Conservation (phyloP, 129 eudicot genomes). For the Erigeron canadensis region DNA sequence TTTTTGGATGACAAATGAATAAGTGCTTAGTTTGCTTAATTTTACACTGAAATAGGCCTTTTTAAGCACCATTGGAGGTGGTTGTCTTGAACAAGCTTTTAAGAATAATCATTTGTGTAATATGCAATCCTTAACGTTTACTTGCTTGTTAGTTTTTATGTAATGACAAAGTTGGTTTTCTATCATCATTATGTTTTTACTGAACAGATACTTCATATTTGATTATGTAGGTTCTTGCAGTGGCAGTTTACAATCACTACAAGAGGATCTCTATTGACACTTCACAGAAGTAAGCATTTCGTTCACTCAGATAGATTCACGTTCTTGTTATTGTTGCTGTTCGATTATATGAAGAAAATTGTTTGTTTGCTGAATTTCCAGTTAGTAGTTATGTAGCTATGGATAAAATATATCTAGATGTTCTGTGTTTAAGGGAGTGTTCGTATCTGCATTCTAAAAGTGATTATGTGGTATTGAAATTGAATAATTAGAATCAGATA, state of each 20-base stretch:
- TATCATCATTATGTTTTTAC: background rate
- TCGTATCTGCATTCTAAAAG: background rate
- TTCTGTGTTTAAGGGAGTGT: too few species aligned
- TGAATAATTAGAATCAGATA: conserved; percentile 9
- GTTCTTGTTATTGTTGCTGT: conserved; percentile 12
- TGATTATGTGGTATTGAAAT: background rate
- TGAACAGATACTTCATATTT: background rate
- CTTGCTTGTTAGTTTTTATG: background rate
- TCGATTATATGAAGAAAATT: background rate
- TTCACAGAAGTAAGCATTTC: conserved; percentile 38
- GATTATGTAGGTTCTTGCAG: conserved; percentile 40
- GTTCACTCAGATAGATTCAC: background rate
- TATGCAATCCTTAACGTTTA: background rate
- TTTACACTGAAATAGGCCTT: too few species aligned
- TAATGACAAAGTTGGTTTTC: background rate
- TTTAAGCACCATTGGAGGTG: too few species aligned
- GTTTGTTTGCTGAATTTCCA: background rate
- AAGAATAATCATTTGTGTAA: too few species aligned
- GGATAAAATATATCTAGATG: too few species aligned
- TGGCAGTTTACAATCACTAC: conserved; percentile 59
- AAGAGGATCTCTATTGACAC: conserved; percentile 52
- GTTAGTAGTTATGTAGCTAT: too few species aligned
- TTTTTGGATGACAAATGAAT: too few species aligned
- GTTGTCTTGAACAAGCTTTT: too few species aligned
- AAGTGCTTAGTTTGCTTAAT: too few species aligned